Evolutionary conservation across 108 stramenopile genomes (phyloP), one percentile per base, ranked within the genome.

Genomic region (Skeletonema marinoi): DNA sequence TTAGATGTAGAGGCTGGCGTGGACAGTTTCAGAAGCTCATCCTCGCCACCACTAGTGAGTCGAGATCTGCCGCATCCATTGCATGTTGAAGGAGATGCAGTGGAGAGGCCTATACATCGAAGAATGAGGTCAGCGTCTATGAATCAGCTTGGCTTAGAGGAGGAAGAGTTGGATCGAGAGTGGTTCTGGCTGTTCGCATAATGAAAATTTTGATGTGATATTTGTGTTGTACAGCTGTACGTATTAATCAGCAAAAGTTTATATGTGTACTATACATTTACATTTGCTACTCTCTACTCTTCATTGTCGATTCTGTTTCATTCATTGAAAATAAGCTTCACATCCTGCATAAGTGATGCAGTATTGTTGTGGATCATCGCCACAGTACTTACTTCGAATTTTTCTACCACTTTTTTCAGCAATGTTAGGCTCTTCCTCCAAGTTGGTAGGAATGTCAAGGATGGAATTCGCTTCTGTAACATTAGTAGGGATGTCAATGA

Each of bases 341-440:
- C 77, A 77, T 5, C 77, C 77, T 19, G 77, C 77, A 68, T 70
- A 77, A 4, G 48, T 65, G 16, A 77, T 3, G 44, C 77, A 77
- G 36, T 38, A 62, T 6, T 64, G 44, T 31, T 62, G 50, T 6
- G 62, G 61, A 29, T 74, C 73, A 60, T 66, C 33, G 48, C 65
- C 73, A 42, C 73, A 74, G 54, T 66, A 66, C 33, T 74, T 32
- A 1, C 36, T 56, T 51, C 6, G 54, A 5, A 56, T n/a, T 32
- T 31, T 31, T 32, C 51, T 32, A 17, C 32, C 44, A 32, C 32
- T 2, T 35, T 32, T 31, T 31, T 50, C 51, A 35, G 68, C 8
- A 32, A 11, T 54, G 10, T 17, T 9, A 50, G 66, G 29, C 29
- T 33, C 12, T 50, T 21, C 67, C 31, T 68, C 67, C 48, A 30